These are phyloP conservation scores for Citrus cavaleriei DNA, from an alignment of 345 rosid genomes.

Conservation along the genomic window DNA sequence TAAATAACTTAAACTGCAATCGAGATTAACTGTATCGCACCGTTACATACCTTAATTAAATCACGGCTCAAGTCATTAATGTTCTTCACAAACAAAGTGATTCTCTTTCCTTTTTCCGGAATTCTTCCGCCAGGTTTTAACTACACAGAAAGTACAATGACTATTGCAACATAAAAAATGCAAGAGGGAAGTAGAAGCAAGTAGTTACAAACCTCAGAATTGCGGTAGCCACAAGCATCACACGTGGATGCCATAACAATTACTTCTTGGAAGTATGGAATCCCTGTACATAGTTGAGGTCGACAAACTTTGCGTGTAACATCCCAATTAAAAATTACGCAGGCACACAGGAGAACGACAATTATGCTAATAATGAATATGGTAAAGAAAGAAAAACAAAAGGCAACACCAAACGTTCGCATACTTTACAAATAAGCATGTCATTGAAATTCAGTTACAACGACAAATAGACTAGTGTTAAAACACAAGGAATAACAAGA, in stretches of 20 bases:
- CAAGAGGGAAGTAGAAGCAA: neutral
- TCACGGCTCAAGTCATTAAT: constrained; percentile 77
- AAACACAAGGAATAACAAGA: neutral
- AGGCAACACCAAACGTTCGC: neutral
- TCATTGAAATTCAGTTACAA: too few species aligned
- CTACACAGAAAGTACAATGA: constrained; percentile 38
- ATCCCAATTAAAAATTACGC: neutral
- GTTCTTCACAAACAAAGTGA: constrained; percentile 53
- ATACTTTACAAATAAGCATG: too few species aligned
- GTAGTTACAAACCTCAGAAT: constrained; percentile 70
- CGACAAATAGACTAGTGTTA: too few species aligned
- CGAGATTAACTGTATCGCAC: neutral
- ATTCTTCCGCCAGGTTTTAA: constrained; percentile 85
- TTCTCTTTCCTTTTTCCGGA: constrained; percentile 83
- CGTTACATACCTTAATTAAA: constrained; percentile 69
- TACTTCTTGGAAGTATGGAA: constrained; percentile 97
- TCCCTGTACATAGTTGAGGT: constrained; percentile 56
- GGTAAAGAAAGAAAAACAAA: neutral
- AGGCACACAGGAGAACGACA: neutral
- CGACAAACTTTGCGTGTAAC: constrained; percentile 13
- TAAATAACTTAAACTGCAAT: neutral
- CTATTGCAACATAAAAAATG: constrained; percentile 3
- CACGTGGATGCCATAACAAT: constrained; percentile 97
- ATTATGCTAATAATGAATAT: neutral
- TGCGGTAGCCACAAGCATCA: constrained; percentile 88